Percentiles rank a stretch among this genome's conserved stretches.
These are phyloP conservation scores for Hippophae gyantsensis DNA, from an alignment of 306 rosid genomes.

Conservation along the genomic window DNA sequence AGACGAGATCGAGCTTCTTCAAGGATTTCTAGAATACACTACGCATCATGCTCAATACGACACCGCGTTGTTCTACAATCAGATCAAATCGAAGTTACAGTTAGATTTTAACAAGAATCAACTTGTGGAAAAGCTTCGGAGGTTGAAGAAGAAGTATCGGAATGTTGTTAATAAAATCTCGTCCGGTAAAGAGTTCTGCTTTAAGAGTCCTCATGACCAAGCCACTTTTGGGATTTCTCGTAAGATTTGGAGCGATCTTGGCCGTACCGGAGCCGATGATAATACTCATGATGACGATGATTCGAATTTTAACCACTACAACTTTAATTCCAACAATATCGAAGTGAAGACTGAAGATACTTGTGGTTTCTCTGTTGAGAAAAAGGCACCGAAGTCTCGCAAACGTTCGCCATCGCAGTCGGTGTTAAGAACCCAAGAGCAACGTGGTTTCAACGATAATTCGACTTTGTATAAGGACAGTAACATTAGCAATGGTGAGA, in stretches of 20 bases:
- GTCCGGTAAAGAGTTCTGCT: conserved; percentile 38
- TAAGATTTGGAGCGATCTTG: conserved; percentile 68
- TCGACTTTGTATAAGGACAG: conserved; percentile 26
- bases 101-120: conserved; percentile 49
- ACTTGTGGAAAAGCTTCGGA: conserved; percentile 56
- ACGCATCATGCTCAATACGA: conserved; percentile 28
- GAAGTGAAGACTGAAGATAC: conserved; percentile 35
- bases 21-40: conserved; percentile 41
- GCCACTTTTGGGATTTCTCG: conserved; percentile 67
- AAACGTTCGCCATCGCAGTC: conserved; percentile 23
- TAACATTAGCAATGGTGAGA: conserved; percentile 17
- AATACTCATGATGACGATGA: conserved; percentile 27
- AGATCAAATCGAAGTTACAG: conserved; percentile 46
- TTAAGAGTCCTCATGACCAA: conserved; percentile 63
- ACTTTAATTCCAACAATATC: conserved; percentile 9
- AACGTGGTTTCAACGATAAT: conserved; percentile 24
- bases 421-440: conserved; percentile 1
- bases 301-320: conserved; percentile 21
- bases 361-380: conserved; percentile 15
- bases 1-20: conserved; percentile 53
- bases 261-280: conserved; percentile 16
- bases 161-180: conserved; percentile 34
- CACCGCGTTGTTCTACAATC: conserved; percentile 48
- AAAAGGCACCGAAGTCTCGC: conserved; percentile 15
- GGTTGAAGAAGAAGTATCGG: conserved; percentile 77